Conservation (phyloP, 371 early-diverging fungal genomes). For the Apophysomyces ossiformis region DNA sequence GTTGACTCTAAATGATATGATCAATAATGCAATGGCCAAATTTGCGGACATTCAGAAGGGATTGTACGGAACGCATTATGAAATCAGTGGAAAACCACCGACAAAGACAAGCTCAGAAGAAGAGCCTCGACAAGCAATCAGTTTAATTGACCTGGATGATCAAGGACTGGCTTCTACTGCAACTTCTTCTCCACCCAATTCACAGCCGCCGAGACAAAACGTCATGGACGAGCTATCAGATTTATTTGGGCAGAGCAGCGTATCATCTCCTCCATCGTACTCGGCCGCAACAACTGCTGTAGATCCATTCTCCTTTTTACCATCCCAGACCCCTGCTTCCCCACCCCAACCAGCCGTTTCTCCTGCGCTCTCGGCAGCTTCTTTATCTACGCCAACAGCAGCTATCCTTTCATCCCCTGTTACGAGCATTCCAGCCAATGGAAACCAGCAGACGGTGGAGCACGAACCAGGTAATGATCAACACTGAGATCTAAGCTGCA, state of each 20-base stretch:
- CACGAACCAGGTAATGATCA: slow-evolving; percentile 19
- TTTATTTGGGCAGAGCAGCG: slow-evolving; percentile 40
- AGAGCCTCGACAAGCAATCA: slow-evolving; percentile 44
- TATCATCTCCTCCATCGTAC: slow-evolving; percentile 17
- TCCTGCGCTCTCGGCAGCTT: slow-evolving; percentile 7
- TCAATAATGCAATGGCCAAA: slow-evolving; percentile 80
- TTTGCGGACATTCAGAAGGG: slow-evolving; percentile 74
- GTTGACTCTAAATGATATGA: slow-evolving; percentile 83
- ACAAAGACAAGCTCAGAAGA: slow-evolving; percentile 28
- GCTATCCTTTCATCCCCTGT: slow-evolving; percentile 19
- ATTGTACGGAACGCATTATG: slow-evolving; percentile 49
- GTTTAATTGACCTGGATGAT: slow-evolving; percentile 74
- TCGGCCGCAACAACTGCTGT: slow-evolving; percentile 24
- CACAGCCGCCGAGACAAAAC: slow-evolving; percentile 18
- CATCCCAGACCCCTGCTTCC: slow-evolving; percentile 14
- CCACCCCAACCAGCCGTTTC: slow-evolving; percentile 22
- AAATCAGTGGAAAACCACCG: slow-evolving; percentile 45
- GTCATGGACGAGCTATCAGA: slow-evolving; percentile 42
- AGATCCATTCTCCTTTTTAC: slow-evolving; percentile 10
- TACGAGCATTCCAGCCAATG: slow-evolving; percentile 9
- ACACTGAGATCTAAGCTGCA: too few relatives aligned
- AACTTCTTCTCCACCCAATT: slow-evolving; percentile 1
- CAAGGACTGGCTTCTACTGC: slow-evolving; percentile 6
- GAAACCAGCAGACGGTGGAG: slow-evolving; percentile 18
- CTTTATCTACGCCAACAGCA: slow-evolving; percentile 16